A percentile compares a stretch with the other conserved stretches of the same genome.
These are phyloP conservation scores for Fusarium equiseti DNA, from an alignment of 2,329 filamentous ascomycete species.

Conservation along the genomic window DNA sequence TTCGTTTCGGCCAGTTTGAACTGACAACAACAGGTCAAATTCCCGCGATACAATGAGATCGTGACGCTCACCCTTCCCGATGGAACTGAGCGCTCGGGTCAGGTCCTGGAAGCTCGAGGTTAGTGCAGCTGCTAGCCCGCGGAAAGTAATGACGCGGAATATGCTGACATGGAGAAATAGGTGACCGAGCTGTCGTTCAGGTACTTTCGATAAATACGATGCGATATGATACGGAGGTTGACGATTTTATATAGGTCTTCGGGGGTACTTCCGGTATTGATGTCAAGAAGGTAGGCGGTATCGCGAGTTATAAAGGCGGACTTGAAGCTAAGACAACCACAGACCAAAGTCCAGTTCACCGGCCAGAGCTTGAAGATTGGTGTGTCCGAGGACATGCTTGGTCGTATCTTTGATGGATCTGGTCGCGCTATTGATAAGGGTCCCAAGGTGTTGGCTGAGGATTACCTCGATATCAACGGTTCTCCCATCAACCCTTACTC, in stretches of 20 bases:
- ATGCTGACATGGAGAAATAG: slow-evolving; percentile 60
- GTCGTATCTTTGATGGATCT: slow-evolving; percentile 98
- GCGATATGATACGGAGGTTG: slow-evolving; percentile 36
- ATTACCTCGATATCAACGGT: slow-evolving; percentile 99
- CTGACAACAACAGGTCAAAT: slow-evolving; percentile 81
- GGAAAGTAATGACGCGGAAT: slow-evolving; percentile 21
- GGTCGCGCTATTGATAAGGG: slow-evolving; percentile 99
- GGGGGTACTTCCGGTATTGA: slow-evolving; percentile 97
- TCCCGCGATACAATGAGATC: slow-evolving; percentile 97
- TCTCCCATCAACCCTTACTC: slow-evolving; percentile 99
- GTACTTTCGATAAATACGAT: slow-evolving; percentile 61
- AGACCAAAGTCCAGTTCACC: slow-evolving; percentile 98
- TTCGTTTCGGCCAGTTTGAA: slow-evolving; percentile 19
- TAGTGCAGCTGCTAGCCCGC: slow-evolving; percentile 43
- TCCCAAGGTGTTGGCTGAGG: slow-evolving; percentile 96
- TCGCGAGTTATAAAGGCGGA: slow-evolving; percentile 9
- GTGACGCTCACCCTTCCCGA: slow-evolving; percentile 95
- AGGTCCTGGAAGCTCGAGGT: slow-evolving; percentile 98
- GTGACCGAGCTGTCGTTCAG: slow-evolving; percentile 94
- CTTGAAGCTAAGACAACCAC: slow-evolving; percentile 46
- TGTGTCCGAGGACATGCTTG: slow-evolving; percentile 99
- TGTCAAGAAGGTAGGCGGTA: slow-evolving; percentile 87
- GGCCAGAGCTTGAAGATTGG: slow-evolving; percentile 98
- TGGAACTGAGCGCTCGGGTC: slow-evolving; percentile 91
- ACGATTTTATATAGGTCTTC: slow-evolving; percentile 76